phyloP scores from a whole-genome alignment of 306 rosid genomes.

The Sesbania bispinosa region DNA sequence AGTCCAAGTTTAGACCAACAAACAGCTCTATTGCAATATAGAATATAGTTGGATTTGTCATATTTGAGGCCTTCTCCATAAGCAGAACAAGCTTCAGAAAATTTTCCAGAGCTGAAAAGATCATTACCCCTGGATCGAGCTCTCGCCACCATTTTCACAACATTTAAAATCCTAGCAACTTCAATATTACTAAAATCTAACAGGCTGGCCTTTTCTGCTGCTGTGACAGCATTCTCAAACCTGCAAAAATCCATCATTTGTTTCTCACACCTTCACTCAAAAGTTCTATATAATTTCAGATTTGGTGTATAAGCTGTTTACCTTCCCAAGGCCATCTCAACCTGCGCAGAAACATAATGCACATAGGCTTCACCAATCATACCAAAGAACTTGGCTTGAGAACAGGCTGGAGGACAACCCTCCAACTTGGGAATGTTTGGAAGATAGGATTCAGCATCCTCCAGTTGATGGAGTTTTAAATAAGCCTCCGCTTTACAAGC shows the following conservation, averaged over 20 bases:
- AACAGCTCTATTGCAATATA: slow-evolving; percentile 85
- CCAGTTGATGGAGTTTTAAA: slow-evolving; percentile 71
- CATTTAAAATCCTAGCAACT: slow-evolving; percentile 51
- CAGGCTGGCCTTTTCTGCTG: slow-evolving; percentile 67
- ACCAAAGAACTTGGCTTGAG: slow-evolving; percentile 60
- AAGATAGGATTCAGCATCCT: slow-evolving; percentile 64
- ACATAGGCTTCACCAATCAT: slow-evolving; percentile 79
- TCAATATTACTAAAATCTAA: slow-evolving; percentile 54
- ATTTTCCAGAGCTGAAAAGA: slow-evolving; percentile 70
- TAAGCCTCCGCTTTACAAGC: slow-evolving; percentile 82
- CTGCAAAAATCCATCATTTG: slow-evolving; percentile 48
- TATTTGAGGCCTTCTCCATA: slow-evolving; percentile 90
- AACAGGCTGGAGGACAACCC: slow-evolving; percentile 48
- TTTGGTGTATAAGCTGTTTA: slow-evolving; percentile 22
- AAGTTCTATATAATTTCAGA: not conserved
- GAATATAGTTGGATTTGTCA: slow-evolving; percentile 62
- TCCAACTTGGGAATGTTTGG: slow-evolving; percentile 58
- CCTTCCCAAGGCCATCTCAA: slow-evolving; percentile 97
- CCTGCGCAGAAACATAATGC: slow-evolving; percentile 61
- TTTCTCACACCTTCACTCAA: slow-evolving; percentile 32
- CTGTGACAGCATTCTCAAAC: slow-evolving; percentile 73
- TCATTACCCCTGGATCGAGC: slow-evolving; percentile 79
- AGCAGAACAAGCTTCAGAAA: slow-evolving; percentile 77
- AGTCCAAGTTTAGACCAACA: slow-evolving; percentile 90
- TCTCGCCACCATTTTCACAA: slow-evolving; percentile 67